Base-by-base conservation (phyloP, 2,329 filamentous ascomycete species). In the Eutypa lata region DNA sequence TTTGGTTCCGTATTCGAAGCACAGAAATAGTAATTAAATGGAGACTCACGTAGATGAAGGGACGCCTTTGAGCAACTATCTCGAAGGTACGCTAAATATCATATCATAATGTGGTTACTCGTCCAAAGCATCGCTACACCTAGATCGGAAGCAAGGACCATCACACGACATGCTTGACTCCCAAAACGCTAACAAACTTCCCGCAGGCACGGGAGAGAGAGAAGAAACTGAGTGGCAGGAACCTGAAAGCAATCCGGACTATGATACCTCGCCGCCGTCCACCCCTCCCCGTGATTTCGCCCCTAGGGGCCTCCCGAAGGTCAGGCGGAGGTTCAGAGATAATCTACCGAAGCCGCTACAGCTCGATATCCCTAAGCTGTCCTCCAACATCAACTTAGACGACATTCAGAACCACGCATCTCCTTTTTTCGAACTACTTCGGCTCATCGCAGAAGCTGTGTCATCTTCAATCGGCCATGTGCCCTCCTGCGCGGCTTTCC, bases 11-110 rank as follows among this genome's bases (percentile, higher is more conserved):
- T 64, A 55, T 61, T 62, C 16, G 57, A 55, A 52, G 18, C 48
- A 62, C 59, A 38, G 26, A 31, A 10, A 60, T 48, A 43, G 52
- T 59, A 60, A 63, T 62, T 64, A 63, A 63, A 68, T 68, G 65
- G 65, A 68, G 63, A 66, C 64, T 61, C 62, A 66, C 61, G 58
- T 68, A 57, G 64, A 68, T 60, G 64, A 68, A 61, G 65, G 64
- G 49, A 65, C 65, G 63, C 65, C 65, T 64, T 58, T 68, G 61
- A 64, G 65, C 65, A 67, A 67, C 58, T 68, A 68, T 59, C 61
- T 67, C 49, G 63, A 68, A 61, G 64, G 65, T 68, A 64, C 52
- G 61, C 57, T 53, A 53, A 40, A 51, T 33, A 18, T 37, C 52
- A 51, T 33, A 18, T 37, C 52, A 49, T 49, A 21, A 50, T 53